Evolutionary conservation across 2,329 filamentous ascomycete species (phyloP), one percentile per base, ranked within the genome.

Genomic region (Cladosporium sp.): DNA sequence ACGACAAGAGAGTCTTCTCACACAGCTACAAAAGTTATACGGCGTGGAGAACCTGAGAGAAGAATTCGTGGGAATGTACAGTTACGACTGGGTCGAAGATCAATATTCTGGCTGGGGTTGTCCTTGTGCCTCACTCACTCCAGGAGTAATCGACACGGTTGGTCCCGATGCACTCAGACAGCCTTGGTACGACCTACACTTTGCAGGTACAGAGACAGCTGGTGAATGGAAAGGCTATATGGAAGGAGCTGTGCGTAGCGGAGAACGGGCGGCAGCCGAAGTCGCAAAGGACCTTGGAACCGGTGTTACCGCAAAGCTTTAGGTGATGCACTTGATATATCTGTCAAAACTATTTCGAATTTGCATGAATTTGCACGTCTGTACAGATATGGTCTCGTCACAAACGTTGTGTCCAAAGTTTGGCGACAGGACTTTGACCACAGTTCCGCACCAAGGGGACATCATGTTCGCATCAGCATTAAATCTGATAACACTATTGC

Each of bases 191-290:
- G 71, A 77, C 32, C 25, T 83, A 3, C 76, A 83, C 61, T 84
- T 83, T 61, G 79, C 75, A 2, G 81, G 82, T 0, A 83, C 81
- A 0, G 82, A 84, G 70, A 80, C 76, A 1, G 74, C 77, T 0
- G 71, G 64, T 2, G 75, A 79, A 58, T 84, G 81, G 81, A 80
- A 78, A 56, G 81, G 81, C 0, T 83, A 83, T 63, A 83, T 84
- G 79, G 82, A 84, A 59, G 82, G 82, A 1, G 82, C 82, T 0
- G 69, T 84, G 10, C 63, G 75, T 5, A 76, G 72, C 50, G 81
- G 82, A 1, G 71, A 80, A 58, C 67, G 77, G 13, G 81, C 72
- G 1, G 80, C 79, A 0, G 65, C 66, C 35, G 78, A 83, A 63
- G 76, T 80, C 3, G 57, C 78, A 34, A 35, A 63, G 17, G 50